Evolutionary conservation across 1,284 basidiomycete species (phyloP), one percentile per base, ranked within the genome.

Genomic region (Takashimella tepidaria): DNA sequence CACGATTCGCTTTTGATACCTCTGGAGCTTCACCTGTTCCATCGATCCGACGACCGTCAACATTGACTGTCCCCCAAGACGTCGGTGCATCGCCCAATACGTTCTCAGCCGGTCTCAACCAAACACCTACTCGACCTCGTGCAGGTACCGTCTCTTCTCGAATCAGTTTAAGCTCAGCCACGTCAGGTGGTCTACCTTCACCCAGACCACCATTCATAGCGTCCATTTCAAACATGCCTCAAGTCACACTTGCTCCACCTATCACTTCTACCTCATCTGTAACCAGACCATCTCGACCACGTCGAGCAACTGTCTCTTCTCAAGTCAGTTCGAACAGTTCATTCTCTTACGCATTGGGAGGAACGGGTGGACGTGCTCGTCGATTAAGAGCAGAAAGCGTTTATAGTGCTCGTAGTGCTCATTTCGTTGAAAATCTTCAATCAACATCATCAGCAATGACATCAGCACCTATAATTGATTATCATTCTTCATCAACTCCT

Each of bases 331-430:
- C 54, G 5, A 25, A 55, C 43, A 41, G 56, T 40, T 55, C 60
- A 5, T 72, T 58, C 49, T 59, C 63, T 11, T 76, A 75, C 53
- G 70, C 67, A 0, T 61, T 76, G 4, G 74, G 75, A 12, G 75
- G 74, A 3, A 70, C 69, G 8, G 74, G 74, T 26, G 75, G 75
- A 8, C 59, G 74, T 47, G 73, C 73, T 8, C 31, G 31, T 16
- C 31, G 31, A 16, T 37, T 16, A 8, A 8, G 31, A 8, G 31
- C 31, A 8, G 31, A 37, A 16, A 37, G 31, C 16, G 31, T 37
- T 8, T 37, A 37, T 16, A 37, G 31, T 16, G 31, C 31, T 16
- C 31, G 31, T 8, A 37, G 31, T 16, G 31, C 31, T 16, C 8
- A 37, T 16, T 16, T 37, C 31, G n/a, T n/a, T n/a, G 31, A 37